Base-by-base conservation (phyloP, 1,284 basidiomycete genomes). In the Tetrapyrgos nigripes region DNA sequence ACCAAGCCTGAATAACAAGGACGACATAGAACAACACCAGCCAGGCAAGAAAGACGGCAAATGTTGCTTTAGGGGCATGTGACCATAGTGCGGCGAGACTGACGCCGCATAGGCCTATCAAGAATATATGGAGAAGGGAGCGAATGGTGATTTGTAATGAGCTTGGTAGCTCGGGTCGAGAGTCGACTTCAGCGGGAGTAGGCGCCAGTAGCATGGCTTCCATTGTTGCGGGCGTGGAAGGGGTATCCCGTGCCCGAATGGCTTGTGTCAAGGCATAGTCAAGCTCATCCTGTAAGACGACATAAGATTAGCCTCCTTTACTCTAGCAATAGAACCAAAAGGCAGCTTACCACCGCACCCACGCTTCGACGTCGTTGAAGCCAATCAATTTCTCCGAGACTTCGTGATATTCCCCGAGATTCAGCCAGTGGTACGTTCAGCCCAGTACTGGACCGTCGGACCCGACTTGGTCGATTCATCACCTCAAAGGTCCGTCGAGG, bases 341-440 rank as follows among this genome's bases (percentile, higher is more conserved):
- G 60, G 60, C 51, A 54, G 75, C 87, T 67, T 71, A 92, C 91
- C 73, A 89, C 83, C 56, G 83, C 80, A 65, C 83, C 86, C 27
- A 88, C 73, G 69, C 86, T 91, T 57, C 89, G 81, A 53, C 91
- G 80, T 46, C 87, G 82, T 59, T 87, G 82, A 24, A 91, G 74
- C 91, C 91, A 93, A 66, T 89, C 88, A 57, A 90, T 77, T 65
- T 92, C 88, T 35, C 85, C 83, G 33, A 92, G 75, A 61, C 81
- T 85, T 58, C 83, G 61, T 70, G 82, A 24, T 52, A 68, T 44
- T 76, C 76, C 17, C 19, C 37, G 37, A 17, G 37, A 17, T 40
- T 40, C 37, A 40, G 14, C 17, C n/a, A n/a, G n/a, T 40, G 37
- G 17, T 5, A 40, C 37, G 19, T n/a, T 40, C 37, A 40, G 19